Base-by-base conservation (phyloP, 1,284 basidiomycete genomes). In the Uromyces viciae-fabae region DNA sequence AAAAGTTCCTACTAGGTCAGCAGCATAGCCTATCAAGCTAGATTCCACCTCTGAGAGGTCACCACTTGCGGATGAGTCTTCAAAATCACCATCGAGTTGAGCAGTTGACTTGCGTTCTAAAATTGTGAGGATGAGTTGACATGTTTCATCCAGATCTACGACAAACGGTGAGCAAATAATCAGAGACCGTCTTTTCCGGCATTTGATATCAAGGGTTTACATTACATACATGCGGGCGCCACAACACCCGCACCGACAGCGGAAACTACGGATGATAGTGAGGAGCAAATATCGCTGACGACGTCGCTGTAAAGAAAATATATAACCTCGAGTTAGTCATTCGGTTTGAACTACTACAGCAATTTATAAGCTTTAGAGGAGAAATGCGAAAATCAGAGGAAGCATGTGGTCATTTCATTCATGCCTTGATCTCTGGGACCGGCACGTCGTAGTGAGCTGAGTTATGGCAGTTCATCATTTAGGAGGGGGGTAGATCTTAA, bases 21-120 rank as follows among this genome's bases (percentile, higher is more conserved):
- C 92, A 36, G 97, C 96, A 49, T 95, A 92, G 46, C 93, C 94
- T 86, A 99, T 93, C 81, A 99, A 90, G 60, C 96, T 93, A 19
- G 95, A 94, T 87, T 99, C 97, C 86, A 96, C 98, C 88, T 99
- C 97, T 7, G 95, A 95, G 83, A 93, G 92, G 82, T 90, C 89
- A 75, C 83, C 84, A 40, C 91, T 91, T 82, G 91, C 91, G 74
- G 94, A 93, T 5, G 89, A 89, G 83, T 94, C 94, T 83, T 96
- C 95, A 83, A 93, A 93, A 85, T 98, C 96, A 74, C 94, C 94
- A 86, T 98, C 95, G 86, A 96, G 91, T 87, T 99, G 97, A 87
- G 95, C 97, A 83, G 94, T 89, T 0, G 94, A 93, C 88, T 95
- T 95, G 87, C 94, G 92, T 85, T 95, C 93, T 56, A 98, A 89